Conservation (phyloP, 2,329 filamentous ascomycete species). For the Verticillium zaregamsianum region DNA sequence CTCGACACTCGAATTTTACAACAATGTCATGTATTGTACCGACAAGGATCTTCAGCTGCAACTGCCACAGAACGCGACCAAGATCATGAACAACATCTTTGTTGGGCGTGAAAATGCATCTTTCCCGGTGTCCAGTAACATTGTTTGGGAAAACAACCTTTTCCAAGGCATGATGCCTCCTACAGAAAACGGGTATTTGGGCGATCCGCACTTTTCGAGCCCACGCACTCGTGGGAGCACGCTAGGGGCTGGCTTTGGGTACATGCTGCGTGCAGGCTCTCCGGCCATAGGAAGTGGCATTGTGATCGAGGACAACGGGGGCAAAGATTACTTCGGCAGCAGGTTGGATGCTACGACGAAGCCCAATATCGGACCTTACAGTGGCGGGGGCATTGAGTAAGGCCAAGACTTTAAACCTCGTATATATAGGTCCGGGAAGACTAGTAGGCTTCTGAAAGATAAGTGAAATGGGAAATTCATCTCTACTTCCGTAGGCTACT, state of each 20-base stretch:
- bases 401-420: neutral
- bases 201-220: conserved; percentile 12
- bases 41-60: conserved; percentile 15
- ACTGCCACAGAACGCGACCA: conserved; percentile 10
- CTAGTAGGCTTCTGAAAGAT: no score
- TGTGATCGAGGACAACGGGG: conserved; percentile 14
- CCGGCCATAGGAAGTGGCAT: conserved; percentile 13
- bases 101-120: conserved; percentile 16
- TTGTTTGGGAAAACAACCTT: conserved; percentile 17
- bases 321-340: conserved; percentile 16
- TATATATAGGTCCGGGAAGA: no score
- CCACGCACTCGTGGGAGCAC: conserved; percentile 6
- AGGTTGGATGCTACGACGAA: conserved; percentile 7
- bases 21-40: conserved; percentile 20
- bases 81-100: conserved; percentile 20
- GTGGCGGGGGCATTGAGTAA: conserved; percentile 9
- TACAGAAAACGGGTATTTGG: conserved; percentile 11
- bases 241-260: conserved; percentile 12
- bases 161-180: conserved; percentile 15
- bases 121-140: conserved; percentile 11
- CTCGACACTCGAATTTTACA: conserved; percentile 17
- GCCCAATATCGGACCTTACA: conserved; percentile 17
- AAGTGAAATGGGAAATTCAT: no score
- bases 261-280: conserved; percentile 12
- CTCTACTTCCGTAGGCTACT: no score